Percentiles rank a stretch among this genome's conserved stretches.
phyloP scores from a whole-genome alignment of 1,139 yeast genomes.

The Saccharomyces hybrid region DNA sequence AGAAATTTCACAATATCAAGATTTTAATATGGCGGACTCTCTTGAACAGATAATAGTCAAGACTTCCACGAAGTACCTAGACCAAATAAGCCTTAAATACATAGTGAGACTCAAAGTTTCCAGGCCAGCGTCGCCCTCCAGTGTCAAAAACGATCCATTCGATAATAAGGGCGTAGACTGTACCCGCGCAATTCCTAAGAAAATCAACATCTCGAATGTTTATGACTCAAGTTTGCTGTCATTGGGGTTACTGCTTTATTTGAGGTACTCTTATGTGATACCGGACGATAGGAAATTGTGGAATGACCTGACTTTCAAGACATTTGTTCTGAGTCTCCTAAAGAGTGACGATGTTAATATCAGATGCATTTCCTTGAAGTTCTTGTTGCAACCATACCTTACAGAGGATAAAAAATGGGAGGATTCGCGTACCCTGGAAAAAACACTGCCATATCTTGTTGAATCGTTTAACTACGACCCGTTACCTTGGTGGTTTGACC shows the following conservation, averaged over 20 bases:
- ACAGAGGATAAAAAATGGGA: constrained; percentile 11
- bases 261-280: not conserved
- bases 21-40: constrained; percentile 2
- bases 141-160: constrained; percentile 13
- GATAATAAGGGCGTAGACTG: constrained; percentile 16
- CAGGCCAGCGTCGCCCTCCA: constrained; percentile 5
- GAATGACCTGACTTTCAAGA: constrained; percentile 14
- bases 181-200: constrained; percentile 17
- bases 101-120: constrained; percentile 9
- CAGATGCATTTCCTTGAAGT: constrained; percentile 21
- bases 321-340: constrained; percentile 21
- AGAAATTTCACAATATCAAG: not conserved
- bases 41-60: constrained; percentile 12
- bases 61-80: constrained; percentile 15
- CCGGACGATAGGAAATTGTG: constrained; percentile 9
- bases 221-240: constrained; percentile 18
- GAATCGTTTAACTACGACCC: constrained; percentile 20
- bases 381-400: constrained; percentile 19
- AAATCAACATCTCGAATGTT: constrained; percentile 18
- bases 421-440: constrained; percentile 13
- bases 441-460: constrained; percentile 23
- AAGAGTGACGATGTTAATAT: constrained; percentile 18
- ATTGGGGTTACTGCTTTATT: constrained; percentile 14
- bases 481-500: constrained; percentile 31
- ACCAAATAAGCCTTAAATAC: constrained; percentile 21